Conservation (phyloP, 129 eudicot species). For the Lactuca saligna region DNA sequence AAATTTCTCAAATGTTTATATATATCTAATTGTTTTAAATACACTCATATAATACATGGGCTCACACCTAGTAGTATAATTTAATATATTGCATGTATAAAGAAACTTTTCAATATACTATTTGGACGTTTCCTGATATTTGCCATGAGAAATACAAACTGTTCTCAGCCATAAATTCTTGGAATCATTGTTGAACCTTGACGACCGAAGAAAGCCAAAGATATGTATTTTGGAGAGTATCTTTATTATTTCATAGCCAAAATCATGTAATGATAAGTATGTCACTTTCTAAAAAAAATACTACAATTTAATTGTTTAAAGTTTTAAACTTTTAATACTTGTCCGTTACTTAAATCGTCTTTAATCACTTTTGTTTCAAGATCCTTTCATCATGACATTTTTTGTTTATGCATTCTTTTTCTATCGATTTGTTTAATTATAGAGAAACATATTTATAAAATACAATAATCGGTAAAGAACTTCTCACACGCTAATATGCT, state of each 20-base stretch:
- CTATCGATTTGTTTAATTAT: no score
- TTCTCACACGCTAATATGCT: not conserved
- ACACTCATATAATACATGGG: no score
- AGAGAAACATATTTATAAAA: not conserved
- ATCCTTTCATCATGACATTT: no score
- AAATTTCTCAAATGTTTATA: no score
- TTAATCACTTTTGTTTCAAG: no score
- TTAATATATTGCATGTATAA: not conserved
- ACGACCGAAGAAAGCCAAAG: not conserved
- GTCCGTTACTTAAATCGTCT: no score
- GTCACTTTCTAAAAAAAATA: no score
- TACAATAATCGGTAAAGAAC: not conserved
- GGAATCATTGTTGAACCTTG: slow-evolving; percentile 2
- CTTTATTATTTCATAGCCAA: not conserved
- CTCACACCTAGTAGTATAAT: no score
- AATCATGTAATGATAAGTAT: not conserved
- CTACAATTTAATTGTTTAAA: no score
- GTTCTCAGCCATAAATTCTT: not conserved
- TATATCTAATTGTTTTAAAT: no score
- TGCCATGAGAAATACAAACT: not conserved
- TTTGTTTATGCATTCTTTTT: no score
- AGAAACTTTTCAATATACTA: not conserved
- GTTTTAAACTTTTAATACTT: no score
- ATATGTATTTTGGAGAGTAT: slow-evolving; percentile 6
- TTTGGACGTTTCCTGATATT: not conserved